Evolutionary conservation across 2,329 filamentous ascomycete species (phyloP).

Genomic region (Aspergillus caelatus): DNA sequence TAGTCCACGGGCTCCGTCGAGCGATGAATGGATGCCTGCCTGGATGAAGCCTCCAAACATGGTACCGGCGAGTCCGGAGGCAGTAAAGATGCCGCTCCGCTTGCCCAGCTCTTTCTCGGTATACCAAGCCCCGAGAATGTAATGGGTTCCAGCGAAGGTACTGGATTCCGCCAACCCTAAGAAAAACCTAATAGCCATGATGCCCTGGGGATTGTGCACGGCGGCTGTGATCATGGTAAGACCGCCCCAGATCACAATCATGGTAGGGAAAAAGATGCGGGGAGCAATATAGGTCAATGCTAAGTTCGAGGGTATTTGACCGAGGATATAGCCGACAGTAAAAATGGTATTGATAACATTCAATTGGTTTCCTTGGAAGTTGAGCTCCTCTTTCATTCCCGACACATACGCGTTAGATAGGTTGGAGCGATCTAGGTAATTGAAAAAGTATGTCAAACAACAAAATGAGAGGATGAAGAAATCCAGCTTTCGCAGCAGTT

Average conservation of each 20-base stretch:
- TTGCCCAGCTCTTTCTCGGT: conserved; percentile 44
- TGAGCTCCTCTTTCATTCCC: conserved; percentile 39
- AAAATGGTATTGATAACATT: conserved; percentile 31
- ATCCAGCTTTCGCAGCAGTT: conserved; percentile 31
- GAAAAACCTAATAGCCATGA: conserved; percentile 44
- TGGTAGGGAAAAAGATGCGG: conserved; percentile 29
- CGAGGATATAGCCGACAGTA: conserved; percentile 29
- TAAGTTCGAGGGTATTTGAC: conserved; percentile 27
- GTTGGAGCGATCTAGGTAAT: conserved; percentile 51
- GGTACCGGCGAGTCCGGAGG: conserved; percentile 36
- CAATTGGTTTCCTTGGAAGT: conserved; percentile 34
- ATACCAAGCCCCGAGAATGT: conserved; percentile 48
- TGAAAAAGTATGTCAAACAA: conserved; percentile 54
- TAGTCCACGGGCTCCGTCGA: conserved; percentile 30
- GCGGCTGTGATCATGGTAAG: conserved; percentile 38
- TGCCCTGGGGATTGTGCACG: conserved; percentile 29
- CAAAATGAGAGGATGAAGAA: conserved; percentile 51
- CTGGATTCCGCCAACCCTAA: conserved; percentile 37
- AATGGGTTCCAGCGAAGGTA: conserved; percentile 40
- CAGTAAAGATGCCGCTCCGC: conserved; percentile 39
- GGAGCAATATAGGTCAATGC: conserved; percentile 31
- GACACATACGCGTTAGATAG: conserved; percentile 52
- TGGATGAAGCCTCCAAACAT: conserved; percentile 44
- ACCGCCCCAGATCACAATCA: conserved; percentile 35
- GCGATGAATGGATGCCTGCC: conserved; percentile 35